Conservation (phyloP, 1,139 yeast species). For the Hanseniaspora sp. region DNA sequence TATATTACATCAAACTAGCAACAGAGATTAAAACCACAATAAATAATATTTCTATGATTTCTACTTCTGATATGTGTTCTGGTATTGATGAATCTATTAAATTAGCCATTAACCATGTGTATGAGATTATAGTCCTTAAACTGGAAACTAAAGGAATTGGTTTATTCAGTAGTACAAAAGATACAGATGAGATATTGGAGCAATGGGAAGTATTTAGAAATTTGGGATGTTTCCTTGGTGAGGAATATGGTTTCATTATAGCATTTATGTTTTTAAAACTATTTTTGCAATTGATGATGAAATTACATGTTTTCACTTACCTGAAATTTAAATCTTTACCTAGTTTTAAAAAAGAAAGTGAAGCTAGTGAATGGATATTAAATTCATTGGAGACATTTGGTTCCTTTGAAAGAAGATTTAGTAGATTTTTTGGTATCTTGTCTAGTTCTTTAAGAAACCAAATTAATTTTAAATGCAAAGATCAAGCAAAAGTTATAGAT, state of each 20-base stretch:
- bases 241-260: constrained; percentile 75
- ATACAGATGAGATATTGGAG: constrained; percentile 76
- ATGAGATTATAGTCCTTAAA: constrained; percentile 62
- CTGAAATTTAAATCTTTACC: constrained; percentile 63
- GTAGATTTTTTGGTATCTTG: constrained; percentile 62
- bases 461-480: constrained; percentile 53
- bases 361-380: constrained; percentile 69
- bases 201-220: constrained; percentile 67
- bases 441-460: constrained; percentile 69
- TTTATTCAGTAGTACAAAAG: constrained; percentile 74
- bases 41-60: neutral
- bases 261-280: constrained; percentile 65
- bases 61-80: neutral
- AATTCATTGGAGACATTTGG: constrained; percentile 77
- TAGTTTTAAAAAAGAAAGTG: constrained; percentile 39
- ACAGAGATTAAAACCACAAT: constrained; percentile 57
- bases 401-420: constrained; percentile 69
- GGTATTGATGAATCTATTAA: constrained; percentile 51
- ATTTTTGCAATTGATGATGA: constrained; percentile 54
- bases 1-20: constrained; percentile 64
- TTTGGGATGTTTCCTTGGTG: constrained; percentile 56
- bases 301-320: constrained; percentile 60
- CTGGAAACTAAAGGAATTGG: constrained; percentile 65
- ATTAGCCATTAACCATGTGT: constrained; percentile 62
- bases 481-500: constrained; percentile 46